Evolutionary conservation across 2,329 filamentous ascomycete genomes (phyloP).

Genomic region (Paradendryphiella salina): DNA sequence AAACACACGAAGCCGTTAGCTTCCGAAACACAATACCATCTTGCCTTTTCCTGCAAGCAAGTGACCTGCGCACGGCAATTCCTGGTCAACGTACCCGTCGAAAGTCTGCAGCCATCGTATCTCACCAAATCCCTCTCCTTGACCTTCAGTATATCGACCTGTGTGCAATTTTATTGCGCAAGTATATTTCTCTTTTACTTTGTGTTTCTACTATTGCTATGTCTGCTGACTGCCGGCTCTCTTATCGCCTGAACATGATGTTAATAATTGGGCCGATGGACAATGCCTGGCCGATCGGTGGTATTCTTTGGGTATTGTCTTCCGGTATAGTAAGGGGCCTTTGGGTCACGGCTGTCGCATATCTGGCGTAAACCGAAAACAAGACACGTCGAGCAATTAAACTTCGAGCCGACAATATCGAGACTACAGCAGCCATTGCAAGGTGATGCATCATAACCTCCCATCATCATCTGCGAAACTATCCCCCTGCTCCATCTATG

Average conservation of each 20-base stretch:
- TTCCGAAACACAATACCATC: constrained; percentile 3
- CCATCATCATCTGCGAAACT: background rate
- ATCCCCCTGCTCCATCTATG: background rate
- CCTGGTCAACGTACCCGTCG: constrained; percentile 10
- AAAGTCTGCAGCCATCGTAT: constrained; percentile 9
- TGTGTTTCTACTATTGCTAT: constrained; percentile 2
- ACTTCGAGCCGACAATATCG: background rate
- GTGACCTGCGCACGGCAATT: constrained; percentile 11
- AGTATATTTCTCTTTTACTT: background rate
- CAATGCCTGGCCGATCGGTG: background rate
- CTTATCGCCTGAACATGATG: background rate
- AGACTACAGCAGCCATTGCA: background rate
- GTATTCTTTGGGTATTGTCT: background rate
- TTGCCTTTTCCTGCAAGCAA: constrained; percentile 6
- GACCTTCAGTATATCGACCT: constrained; percentile 1
- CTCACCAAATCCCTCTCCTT: constrained; percentile 1
- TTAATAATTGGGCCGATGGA: background rate
- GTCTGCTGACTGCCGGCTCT: background rate
- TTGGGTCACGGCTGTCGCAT: background rate
- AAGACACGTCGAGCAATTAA: constrained; percentile 3
- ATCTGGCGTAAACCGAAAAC: constrained; percentile 1
- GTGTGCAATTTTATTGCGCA: background rate
- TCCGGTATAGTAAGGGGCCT: background rate
- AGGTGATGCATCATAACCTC: background rate
- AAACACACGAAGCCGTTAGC: constrained; percentile 14